A percentile compares a stretch with the other conserved stretches of the same genome.
These are phyloP conservation scores for Coriaria nepalensis DNA, from an alignment of 306 rosid species.

Conservation along the genomic window DNA sequence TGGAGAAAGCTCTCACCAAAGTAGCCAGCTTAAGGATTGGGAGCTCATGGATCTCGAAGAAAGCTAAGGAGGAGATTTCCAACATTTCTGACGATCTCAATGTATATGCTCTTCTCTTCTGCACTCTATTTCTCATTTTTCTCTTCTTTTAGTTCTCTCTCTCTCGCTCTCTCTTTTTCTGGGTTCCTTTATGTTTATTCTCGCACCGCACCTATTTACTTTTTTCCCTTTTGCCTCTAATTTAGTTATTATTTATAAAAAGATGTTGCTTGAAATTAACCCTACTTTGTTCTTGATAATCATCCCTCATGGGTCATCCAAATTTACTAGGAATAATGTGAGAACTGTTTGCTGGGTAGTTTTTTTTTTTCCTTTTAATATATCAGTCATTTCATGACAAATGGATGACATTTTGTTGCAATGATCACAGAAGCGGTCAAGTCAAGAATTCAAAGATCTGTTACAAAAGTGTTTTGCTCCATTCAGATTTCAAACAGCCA, in stretches of 20 bases:
- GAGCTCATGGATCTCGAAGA: constrained; percentile 74
- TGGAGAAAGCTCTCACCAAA: constrained; percentile 91
- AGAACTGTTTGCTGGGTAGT: constrained; percentile 35
- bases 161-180: background rate
- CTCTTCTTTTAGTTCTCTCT: background rate
- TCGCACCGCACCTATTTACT: background rate
- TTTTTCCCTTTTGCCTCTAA: background rate
- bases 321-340: constrained; percentile 11
- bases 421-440: no score
- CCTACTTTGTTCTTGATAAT: constrained; percentile 7
- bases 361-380: background rate
- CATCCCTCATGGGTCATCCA: constrained; percentile 7
- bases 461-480: no score
- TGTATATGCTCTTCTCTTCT: constrained; percentile 30
- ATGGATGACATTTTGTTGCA: no score
- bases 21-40: constrained; percentile 77
- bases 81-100: constrained; percentile 61
- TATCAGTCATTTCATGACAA: no score
- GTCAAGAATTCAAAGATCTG: no score
- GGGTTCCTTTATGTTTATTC: background rate
- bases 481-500: no score
- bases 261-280: no score
- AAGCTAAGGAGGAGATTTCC: constrained; percentile 79
- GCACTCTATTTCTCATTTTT: constrained; percentile 7
- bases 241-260: no score